Evolutionary conservation across 805 yeast genomes (phyloP).

Genomic region (Schwanniomyces sp.): DNA sequence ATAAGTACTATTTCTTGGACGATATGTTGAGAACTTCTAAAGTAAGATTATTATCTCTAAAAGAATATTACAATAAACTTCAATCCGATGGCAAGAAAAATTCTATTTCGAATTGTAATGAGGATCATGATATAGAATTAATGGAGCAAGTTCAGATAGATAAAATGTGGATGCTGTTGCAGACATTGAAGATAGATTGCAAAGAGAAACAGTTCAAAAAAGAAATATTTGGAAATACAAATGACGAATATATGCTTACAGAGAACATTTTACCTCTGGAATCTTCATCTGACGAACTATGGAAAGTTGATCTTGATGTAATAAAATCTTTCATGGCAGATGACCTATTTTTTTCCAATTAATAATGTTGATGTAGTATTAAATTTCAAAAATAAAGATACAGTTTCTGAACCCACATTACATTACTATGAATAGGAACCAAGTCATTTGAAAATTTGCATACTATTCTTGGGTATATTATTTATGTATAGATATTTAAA

Average conservation of each 20-base stretch:
- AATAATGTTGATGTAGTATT: background rate
- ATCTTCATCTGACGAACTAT: background rate
- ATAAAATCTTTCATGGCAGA: background rate
- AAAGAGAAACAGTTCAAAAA: slow-evolving; percentile 4
- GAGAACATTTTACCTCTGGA: background rate
- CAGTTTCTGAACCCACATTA: no score
- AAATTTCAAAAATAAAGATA: no score
- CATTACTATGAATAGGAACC: no score
- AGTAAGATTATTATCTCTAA: background rate
- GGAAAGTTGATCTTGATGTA: background rate
- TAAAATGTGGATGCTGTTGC: slow-evolving; percentile 3
- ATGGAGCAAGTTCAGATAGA: slow-evolving; percentile 1
- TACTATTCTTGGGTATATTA: no score
- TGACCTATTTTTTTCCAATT: background rate
- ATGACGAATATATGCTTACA: background rate
- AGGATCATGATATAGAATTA: background rate
- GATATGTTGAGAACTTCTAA: background rate
- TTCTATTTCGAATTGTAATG: background rate
- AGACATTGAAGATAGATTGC: slow-evolving; percentile 3
- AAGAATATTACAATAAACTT: background rate
- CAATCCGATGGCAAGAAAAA: background rate
- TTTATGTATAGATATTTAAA: no score
- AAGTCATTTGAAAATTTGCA: no score
- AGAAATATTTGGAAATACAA: background rate
- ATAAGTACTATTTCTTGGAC: background rate